Evolutionary conservation across 805 yeast species (phyloP), one percentile per base, ranked within the genome.

Genomic region (Blastobotrys robertii): DNA sequence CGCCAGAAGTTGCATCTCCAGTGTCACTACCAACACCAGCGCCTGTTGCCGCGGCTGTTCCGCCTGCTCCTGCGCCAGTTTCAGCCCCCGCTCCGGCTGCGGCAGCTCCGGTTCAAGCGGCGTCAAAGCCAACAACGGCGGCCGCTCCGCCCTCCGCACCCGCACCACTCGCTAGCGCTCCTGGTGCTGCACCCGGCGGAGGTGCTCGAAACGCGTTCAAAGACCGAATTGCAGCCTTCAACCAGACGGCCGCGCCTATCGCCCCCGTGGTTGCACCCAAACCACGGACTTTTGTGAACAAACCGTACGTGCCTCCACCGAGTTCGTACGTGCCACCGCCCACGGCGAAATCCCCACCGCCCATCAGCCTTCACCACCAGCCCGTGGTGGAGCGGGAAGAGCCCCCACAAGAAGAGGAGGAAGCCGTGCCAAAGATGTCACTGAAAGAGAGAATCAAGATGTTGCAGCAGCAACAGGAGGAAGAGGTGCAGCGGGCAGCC

Each of bases 371-470:
- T 66, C 69, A 4, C 56, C 67, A 5, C 49, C 58, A 33, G 40
- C 37, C 31, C 47, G 42, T 36, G 34, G 44, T 15, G 48, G 55
- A 51, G 41, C 38, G 50, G 34, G 46, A 47, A 30, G 34, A 13
- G 4, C 5, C n/a, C 3, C 35, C 12, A 7, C 53, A 49, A 35
- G 54, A 46, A 14, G 55, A 50, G 15, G 76, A 74, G 45, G 75
- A 69, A 25, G 81, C 72, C 29, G 75, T 72, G 30, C 95, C 95
- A 7, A 79, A 83, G 51, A 63, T 87, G 67, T 81, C 94, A 44
- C 67, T 90, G 53, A 82, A 82, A 57, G 97, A 92, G 53, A 73
- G 97, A 50, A 86, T 90, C 57, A 85, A 86, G 4, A 55, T 84
- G 55, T 68, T 90, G 40, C 95, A 88, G 59, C 76, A 84, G 55